Base-by-base conservation (phyloP, 345 rosid species). In the Syzygium aromaticum region DNA sequence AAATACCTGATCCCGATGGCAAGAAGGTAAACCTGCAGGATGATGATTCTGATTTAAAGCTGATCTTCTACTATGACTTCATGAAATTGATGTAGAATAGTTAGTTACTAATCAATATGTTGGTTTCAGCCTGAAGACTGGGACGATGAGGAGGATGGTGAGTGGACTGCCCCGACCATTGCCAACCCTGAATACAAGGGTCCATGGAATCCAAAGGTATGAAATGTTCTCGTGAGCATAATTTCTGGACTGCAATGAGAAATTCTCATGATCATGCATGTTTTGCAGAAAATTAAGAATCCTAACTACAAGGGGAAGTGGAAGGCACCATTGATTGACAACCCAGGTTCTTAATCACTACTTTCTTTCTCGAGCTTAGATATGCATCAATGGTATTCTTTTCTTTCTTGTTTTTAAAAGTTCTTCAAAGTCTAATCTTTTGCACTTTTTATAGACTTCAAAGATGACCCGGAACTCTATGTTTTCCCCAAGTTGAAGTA, bases 101-200 rank as follows among this genome's bases (percentile, higher is more conserved):
- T 54, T 54, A 73, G 82, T 38, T 10, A 73, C 82, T 73, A 33
- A 73, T 73, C 21, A 38, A 73, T 25, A 73, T 73, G 12, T 11
- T 73, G 82, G 38, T 40, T 85, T 51, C 90, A 98, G 99, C 99
- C 99, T 86, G 99, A 98, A 88, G 99, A 96, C 90, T 98, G 99
- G 99, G 99, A 98, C 88, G 99, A 98, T 19, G 98, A 98, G 91
- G 99, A 98, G 91, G 99, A 98, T 93, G 99, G 99, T 93, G 99
- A 96, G 89, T 98, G 99, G 99, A 95, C 98, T 54, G 91, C 96
- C 85, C 97, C 99, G 16, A 98, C 99, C 84, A 94, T 96, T 85
- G 89, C 98, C 86, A 98, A 98, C 93, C 99, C 99, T 33, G 99
- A 98, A 89, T 96, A 96, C 96, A 94, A 92, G 89, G 99, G 99